These are phyloP conservation scores for Penicillium sp. DNA, from an alignment of 2,329 filamentous ascomycete species.

Conservation along the genomic window DNA sequence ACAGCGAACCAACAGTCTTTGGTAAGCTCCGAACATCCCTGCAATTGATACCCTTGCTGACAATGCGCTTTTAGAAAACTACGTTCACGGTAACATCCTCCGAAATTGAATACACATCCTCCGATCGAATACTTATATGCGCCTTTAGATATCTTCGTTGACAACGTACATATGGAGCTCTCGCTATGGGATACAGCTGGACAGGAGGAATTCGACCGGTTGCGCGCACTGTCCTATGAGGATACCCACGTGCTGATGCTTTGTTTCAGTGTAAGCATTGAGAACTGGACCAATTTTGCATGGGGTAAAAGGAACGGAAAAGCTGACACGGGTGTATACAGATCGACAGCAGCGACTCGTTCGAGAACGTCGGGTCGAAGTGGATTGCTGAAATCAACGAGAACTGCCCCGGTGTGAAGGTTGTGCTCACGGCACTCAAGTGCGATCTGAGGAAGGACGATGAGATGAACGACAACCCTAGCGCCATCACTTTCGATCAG, in stretches of 20 bases:
- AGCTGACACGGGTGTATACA: conserved; percentile 26
- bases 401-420: conserved; percentile 92
- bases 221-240: conserved; percentile 94
- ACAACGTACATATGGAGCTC: conserved; percentile 93
- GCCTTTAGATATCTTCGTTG: conserved; percentile 86
- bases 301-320: not conserved
- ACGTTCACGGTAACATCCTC: conserved; percentile 75
- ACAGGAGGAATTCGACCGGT: conserved; percentile 96
- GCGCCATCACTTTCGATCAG: conserved; percentile 79
- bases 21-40: conserved; percentile 42
- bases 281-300: not conserved
- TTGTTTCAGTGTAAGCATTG: conserved; percentile 73
- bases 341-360: conserved; percentile 90
- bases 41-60: conserved; percentile 13
- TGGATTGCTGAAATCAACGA: conserved; percentile 98
- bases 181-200: conserved; percentile 98
- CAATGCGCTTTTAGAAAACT: conserved; percentile 68
- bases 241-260: conserved; percentile 99
- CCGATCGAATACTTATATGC: conserved; percentile 20
- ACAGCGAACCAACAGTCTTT: conserved; percentile 88
- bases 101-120: not conserved
- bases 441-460: conserved; percentile 90
- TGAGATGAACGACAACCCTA: conserved; percentile 65
- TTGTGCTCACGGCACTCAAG: conserved; percentile 93
- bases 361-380: conserved; percentile 98